These are phyloP conservation scores for Globisporangium lucens DNA, from an alignment of 352 stramenopile genomes.

Conservation along the genomic window DNA sequence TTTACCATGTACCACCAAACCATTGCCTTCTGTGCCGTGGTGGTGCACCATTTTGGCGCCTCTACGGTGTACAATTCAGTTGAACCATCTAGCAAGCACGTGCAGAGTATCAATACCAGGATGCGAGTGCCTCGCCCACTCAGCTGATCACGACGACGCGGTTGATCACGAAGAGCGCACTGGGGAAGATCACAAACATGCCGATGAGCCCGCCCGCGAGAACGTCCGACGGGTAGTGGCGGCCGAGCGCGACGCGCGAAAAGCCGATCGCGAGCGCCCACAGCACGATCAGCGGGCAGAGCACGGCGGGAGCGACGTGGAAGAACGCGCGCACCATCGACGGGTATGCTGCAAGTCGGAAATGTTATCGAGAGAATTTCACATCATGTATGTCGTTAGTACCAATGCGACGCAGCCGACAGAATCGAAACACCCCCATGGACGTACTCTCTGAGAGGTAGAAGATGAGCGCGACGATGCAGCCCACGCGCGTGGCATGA, in stretches of 20 bases:
- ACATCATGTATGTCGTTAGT: too few species aligned
- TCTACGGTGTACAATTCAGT: too few species aligned
- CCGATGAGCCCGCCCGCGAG: constrained; percentile 61
- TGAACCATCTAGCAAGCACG: too few species aligned
- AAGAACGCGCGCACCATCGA: constrained; percentile 50
- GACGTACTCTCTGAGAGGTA: constrained; percentile 47
- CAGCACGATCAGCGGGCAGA: constrained; percentile 41
- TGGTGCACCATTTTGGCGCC: background rate
- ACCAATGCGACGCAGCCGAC: background rate
- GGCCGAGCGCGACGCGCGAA: constrained; percentile 74
- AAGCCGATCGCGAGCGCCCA: constrained; percentile 77
- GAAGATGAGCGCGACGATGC: constrained; percentile 62
- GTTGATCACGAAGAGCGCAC: constrained; percentile 34
- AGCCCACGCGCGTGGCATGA: constrained; percentile 74
- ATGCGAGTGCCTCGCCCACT: background rate
- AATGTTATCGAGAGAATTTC: too few species aligned
- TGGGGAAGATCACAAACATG: constrained; percentile 55
- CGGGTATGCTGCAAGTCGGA: constrained; percentile 26
- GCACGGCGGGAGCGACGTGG: constrained; percentile 32
- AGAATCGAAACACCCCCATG: background rate
- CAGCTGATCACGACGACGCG: constrained; percentile 16
- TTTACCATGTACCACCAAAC: background rate
- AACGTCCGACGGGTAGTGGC: constrained; percentile 82
- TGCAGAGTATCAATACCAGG: too few species aligned
- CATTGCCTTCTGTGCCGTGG: background rate